Percentiles rank a stretch among this genome's conserved stretches.
Evolutionary conservation across 139 green algal genomes (phyloP).

Genomic region (Edaphochlamys debaryana): DNA sequence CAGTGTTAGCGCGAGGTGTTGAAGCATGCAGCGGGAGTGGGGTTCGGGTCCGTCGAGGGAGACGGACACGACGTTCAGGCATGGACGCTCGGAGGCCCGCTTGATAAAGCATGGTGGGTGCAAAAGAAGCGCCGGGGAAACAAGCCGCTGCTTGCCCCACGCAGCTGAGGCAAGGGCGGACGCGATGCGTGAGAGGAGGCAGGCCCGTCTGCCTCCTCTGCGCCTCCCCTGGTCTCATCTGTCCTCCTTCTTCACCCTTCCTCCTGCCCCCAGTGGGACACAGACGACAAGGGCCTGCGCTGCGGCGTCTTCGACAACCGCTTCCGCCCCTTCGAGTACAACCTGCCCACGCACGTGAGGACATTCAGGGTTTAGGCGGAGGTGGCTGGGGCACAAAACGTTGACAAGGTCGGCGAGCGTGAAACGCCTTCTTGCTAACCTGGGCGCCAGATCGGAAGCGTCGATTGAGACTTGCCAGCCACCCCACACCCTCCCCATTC

Average conservation of each 20-base stretch:
- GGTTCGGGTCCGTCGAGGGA: background rate
- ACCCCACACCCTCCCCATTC: too few species aligned
- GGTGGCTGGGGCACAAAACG: too few species aligned
- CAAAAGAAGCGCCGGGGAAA: background rate
- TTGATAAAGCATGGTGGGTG: too few species aligned
- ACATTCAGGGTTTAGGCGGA: too few species aligned
- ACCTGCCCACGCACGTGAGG: conserved; percentile 25
- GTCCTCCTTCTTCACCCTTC: background rate
- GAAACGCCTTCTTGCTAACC: too few species aligned
- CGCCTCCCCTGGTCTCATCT: background rate
- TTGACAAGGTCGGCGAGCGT: too few species aligned
- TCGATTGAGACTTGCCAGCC: too few species aligned
- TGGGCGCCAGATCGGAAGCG: too few species aligned
- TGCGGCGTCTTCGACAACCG: conserved; percentile 34
- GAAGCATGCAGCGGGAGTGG: background rate
- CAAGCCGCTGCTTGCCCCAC: background rate
- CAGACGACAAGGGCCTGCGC: conserved; percentile 2
- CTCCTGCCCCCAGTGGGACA: background rate
- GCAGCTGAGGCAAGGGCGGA: too few species aligned
- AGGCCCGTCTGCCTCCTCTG: background rate
- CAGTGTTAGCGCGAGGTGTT: background rate
- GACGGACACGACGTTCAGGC: background rate
- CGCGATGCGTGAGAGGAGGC: too few species aligned
- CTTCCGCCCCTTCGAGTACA: conserved; percentile 30
- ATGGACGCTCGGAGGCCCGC: too few species aligned